A percentile compares a stretch with the other conserved stretches of the same genome.
phyloP scores from a whole-genome alignment of 768 basidiomycete species.

The Podaxis rugospora region DNA sequence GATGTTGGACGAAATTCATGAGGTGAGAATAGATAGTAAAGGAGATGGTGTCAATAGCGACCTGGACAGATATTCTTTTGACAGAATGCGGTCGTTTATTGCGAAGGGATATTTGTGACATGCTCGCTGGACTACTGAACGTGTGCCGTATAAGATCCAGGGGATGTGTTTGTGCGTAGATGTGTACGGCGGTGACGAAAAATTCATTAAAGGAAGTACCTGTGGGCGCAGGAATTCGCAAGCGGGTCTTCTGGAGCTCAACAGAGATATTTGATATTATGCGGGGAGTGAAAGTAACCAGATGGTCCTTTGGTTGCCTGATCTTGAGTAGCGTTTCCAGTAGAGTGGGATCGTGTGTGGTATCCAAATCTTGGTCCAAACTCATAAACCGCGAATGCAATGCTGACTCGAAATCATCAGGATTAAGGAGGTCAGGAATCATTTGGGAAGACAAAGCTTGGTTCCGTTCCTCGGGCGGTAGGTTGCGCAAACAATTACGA shows the following conservation, averaged over 20 bases:
- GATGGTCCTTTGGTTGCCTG: neutral
- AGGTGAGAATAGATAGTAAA: constrained; percentile 51
- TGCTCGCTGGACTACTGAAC: constrained; percentile 21
- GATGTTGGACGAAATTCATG: constrained; percentile 53
- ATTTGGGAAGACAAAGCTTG: constrained; percentile 14
- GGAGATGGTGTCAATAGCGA: constrained; percentile 36
- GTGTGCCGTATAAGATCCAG: constrained; percentile 25
- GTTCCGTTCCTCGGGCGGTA: constrained; percentile 24
- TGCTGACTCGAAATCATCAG: constrained; percentile 29
- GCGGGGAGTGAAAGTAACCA: constrained; percentile 1
- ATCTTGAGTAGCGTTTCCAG: constrained; percentile 21
- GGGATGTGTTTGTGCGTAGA: constrained; percentile 19
- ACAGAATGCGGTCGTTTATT: constrained; percentile 26
- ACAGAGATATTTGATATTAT: constrained; percentile 18
- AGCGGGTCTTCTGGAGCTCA: constrained; percentile 21
- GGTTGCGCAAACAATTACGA: constrained; percentile 55
- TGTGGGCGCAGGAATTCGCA: constrained; percentile 31
- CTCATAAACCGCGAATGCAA: constrained; percentile 33
- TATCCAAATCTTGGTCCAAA: constrained; percentile 13
- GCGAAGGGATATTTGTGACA: constrained; percentile 44
- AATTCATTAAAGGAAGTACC: constrained; percentile 27
- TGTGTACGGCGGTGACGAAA: constrained; percentile 24
- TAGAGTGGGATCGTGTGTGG: constrained; percentile 6
- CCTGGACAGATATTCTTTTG: constrained; percentile 26
- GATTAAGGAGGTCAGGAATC: constrained; percentile 12